Conservation (phyloP, 768 basidiomycete genomes). For the Serendipita sp. region DNA sequence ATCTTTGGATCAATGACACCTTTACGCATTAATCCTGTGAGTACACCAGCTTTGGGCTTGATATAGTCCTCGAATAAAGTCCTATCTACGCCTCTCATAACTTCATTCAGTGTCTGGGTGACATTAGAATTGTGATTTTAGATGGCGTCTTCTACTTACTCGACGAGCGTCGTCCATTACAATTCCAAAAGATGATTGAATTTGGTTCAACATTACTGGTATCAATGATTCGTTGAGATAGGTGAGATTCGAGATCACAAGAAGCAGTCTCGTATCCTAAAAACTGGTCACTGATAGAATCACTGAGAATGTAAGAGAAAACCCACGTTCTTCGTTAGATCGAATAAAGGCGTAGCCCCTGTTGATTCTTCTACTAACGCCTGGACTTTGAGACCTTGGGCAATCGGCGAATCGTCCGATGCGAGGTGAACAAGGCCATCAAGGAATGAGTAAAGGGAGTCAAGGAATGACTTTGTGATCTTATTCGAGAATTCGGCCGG, state of each 20-base stretch:
- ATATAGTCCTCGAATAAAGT: conserved; percentile 65
- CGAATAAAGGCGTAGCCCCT: background rate
- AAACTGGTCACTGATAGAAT: background rate
- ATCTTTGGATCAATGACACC: conserved; percentile 69
- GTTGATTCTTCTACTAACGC: background rate
- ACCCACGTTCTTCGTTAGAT: conserved; percentile 6
- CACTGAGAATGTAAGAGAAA: background rate
- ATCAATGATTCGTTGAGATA: conserved; percentile 55
- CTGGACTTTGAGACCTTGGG: background rate
- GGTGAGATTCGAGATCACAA: conserved; percentile 80
- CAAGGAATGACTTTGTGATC: conserved; percentile 73
- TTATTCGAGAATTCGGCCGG: conserved; percentile 49
- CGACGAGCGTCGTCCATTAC: conserved; percentile 57
- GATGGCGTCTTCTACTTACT: conserved; percentile 23
- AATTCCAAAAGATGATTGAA: conserved; percentile 60
- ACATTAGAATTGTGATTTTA: conserved; percentile 7
- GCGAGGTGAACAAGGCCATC: conserved; percentile 75
- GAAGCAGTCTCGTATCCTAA: conserved; percentile 71
- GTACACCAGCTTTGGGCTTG: conserved; percentile 58
- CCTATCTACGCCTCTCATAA: conserved; percentile 71
- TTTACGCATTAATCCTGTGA: conserved; percentile 49
- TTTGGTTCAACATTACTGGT: conserved; percentile 62
- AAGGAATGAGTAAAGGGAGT: conserved; percentile 68
- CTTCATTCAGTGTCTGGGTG: conserved; percentile 50
- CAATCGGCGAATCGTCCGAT: conserved; percentile 45